A percentile compares a stretch with the other conserved stretches of the same genome.
phyloP scores from a whole-genome alignment of 2,329 filamentous ascomycete species.

The Penicillium sp. region DNA sequence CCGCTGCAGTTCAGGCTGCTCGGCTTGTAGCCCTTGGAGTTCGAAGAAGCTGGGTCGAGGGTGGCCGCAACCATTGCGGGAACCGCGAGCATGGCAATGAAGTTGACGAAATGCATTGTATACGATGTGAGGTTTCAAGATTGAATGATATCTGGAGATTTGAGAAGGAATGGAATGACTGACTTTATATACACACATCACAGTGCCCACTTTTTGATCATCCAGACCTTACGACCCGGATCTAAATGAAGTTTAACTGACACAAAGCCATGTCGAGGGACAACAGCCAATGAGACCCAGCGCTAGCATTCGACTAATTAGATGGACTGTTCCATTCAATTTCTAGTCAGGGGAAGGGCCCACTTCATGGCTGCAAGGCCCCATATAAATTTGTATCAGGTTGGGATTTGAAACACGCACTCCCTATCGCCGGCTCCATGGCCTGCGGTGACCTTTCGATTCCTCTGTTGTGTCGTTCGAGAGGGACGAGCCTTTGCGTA shows the following conservation, averaged over 20 bases:
- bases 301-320: background rate
- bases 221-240: background rate
- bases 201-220: background rate
- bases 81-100: conserved; percentile 14
- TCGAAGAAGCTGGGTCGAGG: conserved; percentile 36
- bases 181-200: background rate
- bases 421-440: background rate
- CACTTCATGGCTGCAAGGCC: background rate
- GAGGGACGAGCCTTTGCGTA: no score
- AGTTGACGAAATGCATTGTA: conserved; percentile 10
- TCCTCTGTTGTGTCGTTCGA: no score
- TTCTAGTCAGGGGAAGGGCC: conserved; percentile 3
- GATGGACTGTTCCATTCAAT: background rate
- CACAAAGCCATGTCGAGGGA: conserved; percentile 1
- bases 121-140: background rate
- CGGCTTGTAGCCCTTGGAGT: conserved; percentile 40
- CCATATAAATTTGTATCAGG: conserved; percentile 3
- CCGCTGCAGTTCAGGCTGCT: conserved; percentile 30
- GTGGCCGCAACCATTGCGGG: conserved; percentile 27
- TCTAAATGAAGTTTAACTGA: conserved; percentile 1
- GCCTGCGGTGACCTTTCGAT: no score
- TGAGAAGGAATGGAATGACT: no score
- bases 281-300: background rate
- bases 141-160: no score
- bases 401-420: background rate